Conservation (phyloP, 2,329 filamentous ascomycete species). For the Cytospora piceicola region DNA sequence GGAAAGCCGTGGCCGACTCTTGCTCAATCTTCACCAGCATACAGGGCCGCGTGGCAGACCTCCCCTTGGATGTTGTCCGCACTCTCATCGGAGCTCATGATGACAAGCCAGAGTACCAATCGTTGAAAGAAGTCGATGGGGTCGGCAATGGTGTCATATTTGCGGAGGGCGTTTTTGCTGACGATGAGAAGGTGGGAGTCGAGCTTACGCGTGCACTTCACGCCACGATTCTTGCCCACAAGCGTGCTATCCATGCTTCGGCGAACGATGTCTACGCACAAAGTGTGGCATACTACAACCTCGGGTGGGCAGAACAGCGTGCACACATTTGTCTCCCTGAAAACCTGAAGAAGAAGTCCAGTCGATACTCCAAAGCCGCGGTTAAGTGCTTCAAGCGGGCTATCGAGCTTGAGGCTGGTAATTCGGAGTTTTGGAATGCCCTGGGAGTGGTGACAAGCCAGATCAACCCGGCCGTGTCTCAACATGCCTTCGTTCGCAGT, state of each 20-base stretch:
- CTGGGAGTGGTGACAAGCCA: slow-evolving; percentile 88
- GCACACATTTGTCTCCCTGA: slow-evolving; percentile 70
- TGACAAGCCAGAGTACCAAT: slow-evolving; percentile 57
- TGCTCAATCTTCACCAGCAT: slow-evolving; percentile 82
- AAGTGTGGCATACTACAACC: slow-evolving; percentile 95
- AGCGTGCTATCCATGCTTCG: slow-evolving; percentile 77
- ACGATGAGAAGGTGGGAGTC: slow-evolving; percentile 52
- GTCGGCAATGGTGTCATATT: slow-evolving; percentile 51
- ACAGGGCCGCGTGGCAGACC: slow-evolving; percentile 65
- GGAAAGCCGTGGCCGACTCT: slow-evolving; percentile 90
- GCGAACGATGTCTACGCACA: slow-evolving; percentile 80
- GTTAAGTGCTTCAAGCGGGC: slow-evolving; percentile 92
- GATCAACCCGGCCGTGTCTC: slow-evolving; percentile 83
- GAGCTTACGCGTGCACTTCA: slow-evolving; percentile 66
- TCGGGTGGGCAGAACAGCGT: slow-evolving; percentile 90
- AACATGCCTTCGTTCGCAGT: slow-evolving; percentile 91
- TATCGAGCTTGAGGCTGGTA: slow-evolving; percentile 93
- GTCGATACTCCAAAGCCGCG: slow-evolving; percentile 76
- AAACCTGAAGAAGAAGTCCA: slow-evolving; percentile 58
- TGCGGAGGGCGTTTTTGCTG: slow-evolving; percentile 49
- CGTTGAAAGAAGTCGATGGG: slow-evolving; percentile 72
- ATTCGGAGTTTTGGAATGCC: slow-evolving; percentile 96
- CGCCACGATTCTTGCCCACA: slow-evolving; percentile 81
- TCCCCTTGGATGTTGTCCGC: slow-evolving; percentile 64
- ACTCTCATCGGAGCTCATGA: slow-evolving; percentile 61